These are phyloP conservation scores for Boechera stricta DNA, from an alignment of 345 rosid species.

Conservation along the genomic window DNA sequence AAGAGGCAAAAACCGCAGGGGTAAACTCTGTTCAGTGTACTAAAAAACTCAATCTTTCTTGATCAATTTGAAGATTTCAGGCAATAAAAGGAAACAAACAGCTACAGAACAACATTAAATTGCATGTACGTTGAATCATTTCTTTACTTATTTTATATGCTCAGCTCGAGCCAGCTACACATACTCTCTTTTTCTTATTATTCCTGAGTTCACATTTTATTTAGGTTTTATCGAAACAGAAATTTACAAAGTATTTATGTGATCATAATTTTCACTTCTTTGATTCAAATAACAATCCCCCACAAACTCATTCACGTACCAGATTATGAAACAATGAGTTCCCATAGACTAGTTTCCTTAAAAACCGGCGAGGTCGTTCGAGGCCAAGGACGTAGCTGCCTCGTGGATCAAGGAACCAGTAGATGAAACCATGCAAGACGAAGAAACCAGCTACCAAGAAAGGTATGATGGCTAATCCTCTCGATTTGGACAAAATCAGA, in stretches of 20 bases:
- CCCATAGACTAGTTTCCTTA: conserved; percentile 2
- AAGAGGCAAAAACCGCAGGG: neutral
- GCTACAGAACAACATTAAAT: neutral
- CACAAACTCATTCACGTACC: conserved; percentile 7
- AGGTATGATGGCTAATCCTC: conserved; percentile 11
- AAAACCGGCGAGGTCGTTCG: neutral
- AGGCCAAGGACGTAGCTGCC: conserved; percentile 30
- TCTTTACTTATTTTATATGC: conserved; percentile 14
- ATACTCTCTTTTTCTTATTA: neutral
- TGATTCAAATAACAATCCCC: conserved; percentile 6
- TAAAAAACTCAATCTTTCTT: conserved; percentile 10
- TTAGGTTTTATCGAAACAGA: neutral
- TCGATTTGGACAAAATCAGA: conserved; percentile 22
- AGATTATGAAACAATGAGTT: conserved; percentile 7
- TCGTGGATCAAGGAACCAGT: conserved; percentile 43
- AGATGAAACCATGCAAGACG: conserved; percentile 14
- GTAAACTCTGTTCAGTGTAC: conserved; percentile 8
- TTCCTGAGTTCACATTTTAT: conserved; percentile 13
- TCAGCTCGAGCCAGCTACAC: conserved; percentile 27
- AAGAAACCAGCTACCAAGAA: conserved; percentile 28
- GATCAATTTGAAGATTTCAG: conserved; percentile 12
- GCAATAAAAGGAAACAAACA: conserved; percentile 3
- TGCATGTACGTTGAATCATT: conserved; percentile 27
- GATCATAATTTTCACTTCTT: neutral
- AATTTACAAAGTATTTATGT: neutral